These are phyloP conservation scores for Sedum album DNA, from an alignment of 164 flowering plant species.

Conservation along the genomic window DNA sequence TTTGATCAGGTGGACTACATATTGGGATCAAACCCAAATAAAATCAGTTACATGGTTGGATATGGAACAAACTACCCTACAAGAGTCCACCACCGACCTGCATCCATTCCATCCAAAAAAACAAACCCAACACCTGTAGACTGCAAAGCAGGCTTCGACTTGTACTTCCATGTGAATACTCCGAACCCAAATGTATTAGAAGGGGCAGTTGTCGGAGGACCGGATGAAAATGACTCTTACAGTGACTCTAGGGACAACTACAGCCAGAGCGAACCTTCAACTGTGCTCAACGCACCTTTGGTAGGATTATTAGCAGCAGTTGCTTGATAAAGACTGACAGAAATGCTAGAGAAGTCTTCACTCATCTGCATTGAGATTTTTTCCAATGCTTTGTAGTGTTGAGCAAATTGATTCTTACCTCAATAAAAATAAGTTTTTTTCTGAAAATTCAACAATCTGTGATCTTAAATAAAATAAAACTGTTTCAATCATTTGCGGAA, in stretches of 20 bases:
- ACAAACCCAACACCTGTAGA: constrained; percentile 21
- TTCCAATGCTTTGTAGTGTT: not conserved
- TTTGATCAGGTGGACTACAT: constrained; percentile 39
- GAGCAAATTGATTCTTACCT: not conserved
- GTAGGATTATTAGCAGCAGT: constrained; percentile 21
- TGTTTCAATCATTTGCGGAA: too few relatives aligned
- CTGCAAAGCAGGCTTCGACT: constrained; percentile 39
- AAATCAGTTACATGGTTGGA: constrained; percentile 64
- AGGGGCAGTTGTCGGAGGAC: constrained; percentile 60
- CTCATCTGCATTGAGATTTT: not conserved
- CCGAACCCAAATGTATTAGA: constrained; percentile 51
- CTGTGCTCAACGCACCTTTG: constrained; percentile 33
- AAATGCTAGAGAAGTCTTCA: not conserved
- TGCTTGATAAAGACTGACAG: not conserved
- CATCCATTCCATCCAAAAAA: constrained; percentile 53
- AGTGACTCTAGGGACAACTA: constrained; percentile 30
- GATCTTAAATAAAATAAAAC: too few relatives aligned
- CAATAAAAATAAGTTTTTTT: too few relatives aligned
- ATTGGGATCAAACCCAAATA: constrained; percentile 42
- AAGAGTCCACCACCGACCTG: constrained; percentile 52
- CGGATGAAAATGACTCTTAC: constrained; percentile 37
- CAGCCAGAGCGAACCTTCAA: constrained; percentile 39
- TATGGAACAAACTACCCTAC: constrained; percentile 38
- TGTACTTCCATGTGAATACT: constrained; percentile 31
- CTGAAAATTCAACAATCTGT: too few relatives aligned